These are phyloP conservation scores for Diaporthe helianthi DNA, from an alignment of 2,329 filamentous ascomycete genomes.

Conservation along the genomic window DNA sequence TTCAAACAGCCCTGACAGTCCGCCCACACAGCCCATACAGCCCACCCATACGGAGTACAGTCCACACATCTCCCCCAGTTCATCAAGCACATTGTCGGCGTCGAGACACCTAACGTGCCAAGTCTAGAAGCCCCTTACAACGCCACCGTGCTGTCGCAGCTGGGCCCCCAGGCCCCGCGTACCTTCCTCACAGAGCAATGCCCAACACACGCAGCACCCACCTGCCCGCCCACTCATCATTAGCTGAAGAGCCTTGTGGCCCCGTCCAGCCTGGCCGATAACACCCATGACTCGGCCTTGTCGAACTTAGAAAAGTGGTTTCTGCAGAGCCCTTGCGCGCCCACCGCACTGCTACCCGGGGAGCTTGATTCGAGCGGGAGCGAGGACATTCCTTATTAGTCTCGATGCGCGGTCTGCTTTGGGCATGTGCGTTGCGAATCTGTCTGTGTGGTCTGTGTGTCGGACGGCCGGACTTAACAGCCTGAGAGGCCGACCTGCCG, in stretches of 20 bases:
- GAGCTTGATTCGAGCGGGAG: not conserved
- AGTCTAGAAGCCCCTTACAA: conserved; percentile 14
- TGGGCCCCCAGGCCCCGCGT: conserved; percentile 14
- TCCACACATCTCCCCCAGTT: not conserved
- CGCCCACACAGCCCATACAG: not conserved
- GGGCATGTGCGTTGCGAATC: not conserved
- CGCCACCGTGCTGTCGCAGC: not conserved
- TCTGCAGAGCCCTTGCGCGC: conserved; percentile 6
- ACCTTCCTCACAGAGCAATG: not conserved
- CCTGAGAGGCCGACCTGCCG: no score
- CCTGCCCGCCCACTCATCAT: not conserved
- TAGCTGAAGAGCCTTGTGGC: not conserved
- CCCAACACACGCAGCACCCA: not conserved
- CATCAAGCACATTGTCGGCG: not conserved
- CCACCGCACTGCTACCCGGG: not conserved
- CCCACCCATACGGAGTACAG: no score
- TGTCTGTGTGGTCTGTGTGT: no score
- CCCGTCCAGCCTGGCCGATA: not conserved
- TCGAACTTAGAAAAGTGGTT: conserved; percentile 25
- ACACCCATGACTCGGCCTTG: conserved; percentile 21
- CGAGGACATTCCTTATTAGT: no score
- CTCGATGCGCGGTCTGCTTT: not conserved
- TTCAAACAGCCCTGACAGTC: no score
- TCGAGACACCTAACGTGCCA: conserved; percentile 12
- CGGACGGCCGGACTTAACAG: conserved; percentile 11